Evolutionary conservation across 2,329 filamentous ascomycete species (phyloP).

Genomic region (Fusarium sororula): DNA sequence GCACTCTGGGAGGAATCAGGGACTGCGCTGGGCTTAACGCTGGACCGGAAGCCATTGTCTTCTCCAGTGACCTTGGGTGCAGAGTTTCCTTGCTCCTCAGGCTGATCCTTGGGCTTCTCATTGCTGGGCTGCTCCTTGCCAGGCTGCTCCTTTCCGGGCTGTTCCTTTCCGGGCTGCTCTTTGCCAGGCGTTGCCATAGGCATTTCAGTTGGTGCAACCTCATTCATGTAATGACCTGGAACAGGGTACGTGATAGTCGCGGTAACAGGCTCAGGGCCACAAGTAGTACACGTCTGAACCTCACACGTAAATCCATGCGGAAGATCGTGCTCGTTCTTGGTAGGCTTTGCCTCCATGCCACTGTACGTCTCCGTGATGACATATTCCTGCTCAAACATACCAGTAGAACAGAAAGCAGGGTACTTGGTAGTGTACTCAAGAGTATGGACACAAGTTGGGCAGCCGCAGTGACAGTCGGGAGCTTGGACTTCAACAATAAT

Average conservation of each 20-base stretch:
- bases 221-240: slow-evolving; percentile 50
- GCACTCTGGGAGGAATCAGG: neutral
- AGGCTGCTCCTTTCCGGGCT: neutral
- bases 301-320: slow-evolving; percentile 27
- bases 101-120: neutral
- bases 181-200: neutral
- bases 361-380: slow-evolving; percentile 24
- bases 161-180: neutral
- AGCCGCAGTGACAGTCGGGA: slow-evolving; percentile 29
- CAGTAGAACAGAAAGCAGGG: slow-evolving; percentile 15
- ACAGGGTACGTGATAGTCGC: slow-evolving; percentile 29
- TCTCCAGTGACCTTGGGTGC: neutral
- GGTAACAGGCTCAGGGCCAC: slow-evolving; percentile 17
- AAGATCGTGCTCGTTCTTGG: neutral
- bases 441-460: slow-evolving; percentile 20
- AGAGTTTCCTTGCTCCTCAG: neutral
- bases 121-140: neutral
- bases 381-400: slow-evolving; percentile 25
- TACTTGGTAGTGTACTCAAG: slow-evolving; percentile 16
- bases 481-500: slow-evolving; percentile 21
- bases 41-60: slow-evolving; percentile 4
- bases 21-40: neutral
- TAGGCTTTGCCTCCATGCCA: slow-evolving; percentile 17
- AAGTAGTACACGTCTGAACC: slow-evolving; percentile 22
- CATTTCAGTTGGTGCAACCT: neutral